Base-by-base conservation (phyloP, 192 early-diverging fungal species). In the Radiomyces spectabilis region DNA sequence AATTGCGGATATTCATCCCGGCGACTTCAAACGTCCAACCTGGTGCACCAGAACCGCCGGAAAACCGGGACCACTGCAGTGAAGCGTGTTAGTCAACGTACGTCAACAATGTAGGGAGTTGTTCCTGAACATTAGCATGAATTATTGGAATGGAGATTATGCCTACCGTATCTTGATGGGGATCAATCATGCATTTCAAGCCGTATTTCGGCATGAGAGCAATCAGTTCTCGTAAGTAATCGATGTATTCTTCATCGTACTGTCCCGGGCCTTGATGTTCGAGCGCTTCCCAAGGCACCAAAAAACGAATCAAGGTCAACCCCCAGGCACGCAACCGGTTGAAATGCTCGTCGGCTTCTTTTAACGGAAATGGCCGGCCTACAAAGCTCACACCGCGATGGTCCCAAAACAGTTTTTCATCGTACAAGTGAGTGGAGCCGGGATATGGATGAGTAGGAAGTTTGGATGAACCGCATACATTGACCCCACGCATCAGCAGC, bases 1-100 rank as follows among this genome's bases (percentile, higher is more conserved):
- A 92, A 35, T 80, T 62, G 29, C 65, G 76, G 6, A 91, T 66
- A 54, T 91, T 80, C 53, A 93, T 52, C 4, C 89, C 91, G 19
- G 76, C 84, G 0, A 84, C 78, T 53, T 90, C 88, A 78, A 93
- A 89, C 1, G 87, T 90, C 91, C 89, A 92, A 18, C 75, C 85
- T 30, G 91, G 91, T 26, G 91, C 91, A 24, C 91, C 88, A 21
- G 81, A 84, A 22, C 91, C 91, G 4, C 91, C 88, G 15, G 84
- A 85, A 51, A 82, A 91, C 25, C 83, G 65, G 12, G 81, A 83
- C 81, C 83, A 85, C 65, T 73, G 21, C 34, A 46, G n/a, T n/a
- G n/a, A n/a, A n/a, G n/a, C n/a, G n/a, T n/a, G n/a, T n/a, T n/a
- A n/a, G n/a, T n/a, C n/a, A n/a, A n/a, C n/a, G n/a, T n/a, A n/a